Conservation (phyloP, 2,329 filamentous ascomycete genomes). For the Fusarium nematophilum region DNA sequence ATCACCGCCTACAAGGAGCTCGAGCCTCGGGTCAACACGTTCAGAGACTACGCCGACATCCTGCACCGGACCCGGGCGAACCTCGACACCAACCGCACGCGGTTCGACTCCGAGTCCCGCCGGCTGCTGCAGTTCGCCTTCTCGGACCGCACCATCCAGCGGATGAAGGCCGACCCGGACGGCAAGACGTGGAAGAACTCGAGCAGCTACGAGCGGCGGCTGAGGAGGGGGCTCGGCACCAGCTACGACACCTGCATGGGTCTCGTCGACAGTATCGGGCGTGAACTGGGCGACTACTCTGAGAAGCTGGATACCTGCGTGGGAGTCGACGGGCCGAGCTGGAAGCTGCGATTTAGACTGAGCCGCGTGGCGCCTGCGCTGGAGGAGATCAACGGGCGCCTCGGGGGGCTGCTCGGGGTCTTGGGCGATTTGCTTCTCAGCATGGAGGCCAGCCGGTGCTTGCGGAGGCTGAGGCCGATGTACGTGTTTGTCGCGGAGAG, state of each 20-base stretch:
- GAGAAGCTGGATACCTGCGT: not conserved
- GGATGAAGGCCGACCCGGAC: not conserved
- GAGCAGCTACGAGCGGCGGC: not conserved
- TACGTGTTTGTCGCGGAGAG: no score
- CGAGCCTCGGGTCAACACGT: not conserved
- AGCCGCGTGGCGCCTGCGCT: not conserved
- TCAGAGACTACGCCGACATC: no score
- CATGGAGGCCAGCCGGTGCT: no score
- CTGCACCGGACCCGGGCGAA: no score
- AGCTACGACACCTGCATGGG: conserved; percentile 1
- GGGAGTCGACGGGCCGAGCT: not conserved
- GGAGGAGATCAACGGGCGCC: not conserved
- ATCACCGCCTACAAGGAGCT: not conserved
- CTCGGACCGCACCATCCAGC: not conserved
- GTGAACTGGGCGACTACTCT: not conserved
- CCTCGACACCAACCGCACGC: not conserved
- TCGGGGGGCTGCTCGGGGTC: not conserved
- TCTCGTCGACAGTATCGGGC: not conserved
- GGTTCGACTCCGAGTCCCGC: conserved; percentile 10
- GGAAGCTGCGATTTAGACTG: not conserved
- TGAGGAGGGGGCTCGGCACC: not conserved
- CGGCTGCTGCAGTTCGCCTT: conserved; percentile 9
- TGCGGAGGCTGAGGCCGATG: no score
- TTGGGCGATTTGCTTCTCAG: no score
- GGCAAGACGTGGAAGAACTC: not conserved